Percentiles rank a stretch among this genome's conserved stretches.
Evolutionary conservation across 345 rosid genomes (phyloP).

Genomic region (Eucalyptus lansdowneana): DNA sequence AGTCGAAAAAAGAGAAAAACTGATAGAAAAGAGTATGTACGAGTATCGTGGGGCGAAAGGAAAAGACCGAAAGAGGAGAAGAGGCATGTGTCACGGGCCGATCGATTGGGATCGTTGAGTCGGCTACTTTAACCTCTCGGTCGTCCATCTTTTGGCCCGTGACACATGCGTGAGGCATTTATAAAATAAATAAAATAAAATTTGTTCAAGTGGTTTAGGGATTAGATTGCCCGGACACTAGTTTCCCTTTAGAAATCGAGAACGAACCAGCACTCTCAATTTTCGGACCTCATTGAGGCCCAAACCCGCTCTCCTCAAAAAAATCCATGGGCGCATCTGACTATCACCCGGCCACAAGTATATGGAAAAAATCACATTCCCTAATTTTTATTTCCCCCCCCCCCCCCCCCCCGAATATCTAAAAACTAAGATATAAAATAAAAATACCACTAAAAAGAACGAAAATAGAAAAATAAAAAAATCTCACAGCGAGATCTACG

Average conservation of each 20-base stretch:
- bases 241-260: accelerated
- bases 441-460: not conserved
- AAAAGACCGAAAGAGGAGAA: no score
- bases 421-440: not conserved
- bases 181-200: no score
- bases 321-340: not conserved
- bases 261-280: accelerated
- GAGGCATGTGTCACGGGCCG: no score
- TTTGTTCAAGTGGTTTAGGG: no score
- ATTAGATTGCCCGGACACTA: accelerated
- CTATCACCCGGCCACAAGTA: no score
- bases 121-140: no score
- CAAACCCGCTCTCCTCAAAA: not conserved
- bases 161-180: accelerated
- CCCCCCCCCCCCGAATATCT: no score
- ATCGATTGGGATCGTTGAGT: no score
- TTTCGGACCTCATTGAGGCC: not conserved
- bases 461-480: not conserved
- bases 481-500: not conserved
- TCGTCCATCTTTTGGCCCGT: no score
- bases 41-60: no score
- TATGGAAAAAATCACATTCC: not conserved
- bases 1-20: no score
- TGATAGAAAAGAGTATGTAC: accelerated
- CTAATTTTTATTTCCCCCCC: no score